A percentile compares a stretch with the other conserved stretches of the same genome.
phyloP scores from a whole-genome alignment of 257 asterid genomes.

The Solanum medicagineum region DNA sequence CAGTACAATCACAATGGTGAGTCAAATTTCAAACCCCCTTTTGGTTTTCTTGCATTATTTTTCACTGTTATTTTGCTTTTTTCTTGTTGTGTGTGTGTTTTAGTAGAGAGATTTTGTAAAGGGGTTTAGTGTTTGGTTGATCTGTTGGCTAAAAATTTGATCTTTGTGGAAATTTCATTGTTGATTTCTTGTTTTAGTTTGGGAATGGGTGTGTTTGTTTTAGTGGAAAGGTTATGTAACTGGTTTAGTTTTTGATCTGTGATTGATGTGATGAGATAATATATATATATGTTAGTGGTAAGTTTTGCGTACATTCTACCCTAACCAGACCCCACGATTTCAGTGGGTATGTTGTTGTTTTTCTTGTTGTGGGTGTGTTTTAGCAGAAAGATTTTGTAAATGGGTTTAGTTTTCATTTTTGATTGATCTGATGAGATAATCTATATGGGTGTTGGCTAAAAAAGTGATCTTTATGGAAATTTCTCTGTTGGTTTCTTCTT shows the following conservation, averaged over 20 bases:
- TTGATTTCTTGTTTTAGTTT: neutral
- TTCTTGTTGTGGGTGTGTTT: neutral
- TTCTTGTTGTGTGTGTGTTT: neutral
- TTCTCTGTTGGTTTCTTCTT: neutral
- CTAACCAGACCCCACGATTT: too few relatives aligned
- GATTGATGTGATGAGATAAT: neutral
- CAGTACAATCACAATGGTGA: slow-evolving; percentile 6
- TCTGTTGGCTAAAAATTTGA: neutral
- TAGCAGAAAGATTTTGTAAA: neutral
- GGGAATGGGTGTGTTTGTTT: neutral
- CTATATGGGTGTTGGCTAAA: neutral
- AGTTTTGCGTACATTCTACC: too few relatives aligned
- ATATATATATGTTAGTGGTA: neutral
- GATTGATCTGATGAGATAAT: neutral
- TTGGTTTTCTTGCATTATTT: neutral
- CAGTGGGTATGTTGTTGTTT: neutral
- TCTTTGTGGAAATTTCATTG: neutral
- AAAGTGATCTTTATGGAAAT: neutral
- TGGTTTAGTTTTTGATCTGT: neutral
- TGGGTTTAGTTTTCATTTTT: neutral
- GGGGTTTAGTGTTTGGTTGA: neutral
- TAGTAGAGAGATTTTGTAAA: neutral
- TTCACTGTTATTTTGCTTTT: neutral
- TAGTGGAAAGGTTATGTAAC: neutral
- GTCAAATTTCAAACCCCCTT: neutral